Evolutionary conservation across 202 grass and related monocot species (phyloP).

Genomic region (Setaria italica): DNA sequence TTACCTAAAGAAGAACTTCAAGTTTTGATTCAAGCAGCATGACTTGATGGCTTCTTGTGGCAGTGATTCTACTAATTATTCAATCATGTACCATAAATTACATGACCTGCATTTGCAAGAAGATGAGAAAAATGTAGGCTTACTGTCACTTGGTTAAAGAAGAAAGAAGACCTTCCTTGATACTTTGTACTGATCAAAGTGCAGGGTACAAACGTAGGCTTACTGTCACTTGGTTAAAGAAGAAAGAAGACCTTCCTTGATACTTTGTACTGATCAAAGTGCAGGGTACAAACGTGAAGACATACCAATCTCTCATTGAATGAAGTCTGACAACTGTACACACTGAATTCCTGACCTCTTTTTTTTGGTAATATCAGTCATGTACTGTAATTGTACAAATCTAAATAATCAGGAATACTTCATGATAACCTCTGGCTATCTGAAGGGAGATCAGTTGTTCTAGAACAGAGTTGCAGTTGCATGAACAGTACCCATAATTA

Average conservation of each 20-base stretch:
- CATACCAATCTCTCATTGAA: constrained; percentile 29
- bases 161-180: constrained; percentile 26
- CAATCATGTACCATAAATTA: constrained; percentile 30
- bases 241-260: constrained; percentile 26
- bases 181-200: constrained; percentile 29
- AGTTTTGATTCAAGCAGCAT: constrained; percentile 54
- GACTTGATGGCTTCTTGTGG: constrained; percentile 18
- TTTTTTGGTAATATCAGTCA: not conserved
- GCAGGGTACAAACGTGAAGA: constrained; percentile 35
- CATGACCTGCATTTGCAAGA: not conserved
- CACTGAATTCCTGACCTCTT: not conserved
- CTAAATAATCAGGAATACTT: constrained; percentile 17
- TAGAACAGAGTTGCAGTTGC: constrained; percentile 21
- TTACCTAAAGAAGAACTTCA: constrained; percentile 89
- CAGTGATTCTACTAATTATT: constrained; percentile 28
- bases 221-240: constrained; percentile 21
- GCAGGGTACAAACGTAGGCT: constrained; percentile 24
- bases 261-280: constrained; percentile 29
- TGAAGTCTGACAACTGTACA: constrained; percentile 9
- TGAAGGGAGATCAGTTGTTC: constrained; percentile 24
- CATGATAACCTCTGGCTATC: constrained; percentile 15
- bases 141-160: constrained; percentile 21
- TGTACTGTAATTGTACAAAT: constrained; percentile 17
- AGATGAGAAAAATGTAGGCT: constrained; percentile 30
- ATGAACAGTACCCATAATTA: constrained; percentile 6